Conservation (phyloP, 495 filamentous ascomycete species). For the Aspergillus ostianus region DNA sequence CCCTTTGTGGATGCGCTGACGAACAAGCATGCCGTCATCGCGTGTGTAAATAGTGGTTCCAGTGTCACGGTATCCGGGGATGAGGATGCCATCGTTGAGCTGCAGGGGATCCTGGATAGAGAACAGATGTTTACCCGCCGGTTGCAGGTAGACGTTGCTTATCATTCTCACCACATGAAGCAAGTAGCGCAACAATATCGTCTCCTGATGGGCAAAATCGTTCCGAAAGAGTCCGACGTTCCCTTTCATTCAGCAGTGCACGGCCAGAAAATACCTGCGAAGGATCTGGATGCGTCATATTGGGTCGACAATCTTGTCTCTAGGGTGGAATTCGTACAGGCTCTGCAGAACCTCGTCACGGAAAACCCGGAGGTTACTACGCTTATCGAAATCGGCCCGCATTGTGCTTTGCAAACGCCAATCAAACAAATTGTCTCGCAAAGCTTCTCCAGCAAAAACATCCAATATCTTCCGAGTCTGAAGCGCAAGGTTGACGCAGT, state of each 20-base stretch:
- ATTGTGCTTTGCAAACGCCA: constrained; percentile 55
- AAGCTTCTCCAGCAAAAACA: constrained; percentile 5
- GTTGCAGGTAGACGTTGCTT: constrained; percentile 46
- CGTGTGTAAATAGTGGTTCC: constrained; percentile 46
- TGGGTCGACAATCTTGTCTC: constrained; percentile 48
- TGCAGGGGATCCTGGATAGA: constrained; percentile 27
- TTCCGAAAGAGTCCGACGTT: constrained; percentile 21
- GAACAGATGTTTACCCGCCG: constrained; percentile 36
- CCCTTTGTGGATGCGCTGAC: constrained; percentile 20
- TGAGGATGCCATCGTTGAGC: constrained; percentile 33
- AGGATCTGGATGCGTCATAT: constrained; percentile 29
- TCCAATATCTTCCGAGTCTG: constrained; percentile 27
- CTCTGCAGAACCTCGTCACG: constrained; percentile 7
- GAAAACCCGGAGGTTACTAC: constrained; percentile 16
- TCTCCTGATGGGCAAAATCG: constrained; percentile 29
- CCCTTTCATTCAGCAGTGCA: constrained; percentile 38
- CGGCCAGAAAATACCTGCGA: constrained; percentile 22
- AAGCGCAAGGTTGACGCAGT: constrained; percentile 25
- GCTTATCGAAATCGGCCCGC: constrained; percentile 65
- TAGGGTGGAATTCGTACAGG: constrained; percentile 44
- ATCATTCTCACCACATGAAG: constrained; percentile 49
- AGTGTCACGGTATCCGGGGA: constrained; percentile 43
- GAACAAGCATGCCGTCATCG: constrained; percentile 30
- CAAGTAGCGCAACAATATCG: constrained; percentile 32
- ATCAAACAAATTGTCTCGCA: constrained; percentile 36